Evolutionary conservation across 1,284 basidiomycete species (phyloP).

Genomic region (Papiliotrema terrestris): DNA sequence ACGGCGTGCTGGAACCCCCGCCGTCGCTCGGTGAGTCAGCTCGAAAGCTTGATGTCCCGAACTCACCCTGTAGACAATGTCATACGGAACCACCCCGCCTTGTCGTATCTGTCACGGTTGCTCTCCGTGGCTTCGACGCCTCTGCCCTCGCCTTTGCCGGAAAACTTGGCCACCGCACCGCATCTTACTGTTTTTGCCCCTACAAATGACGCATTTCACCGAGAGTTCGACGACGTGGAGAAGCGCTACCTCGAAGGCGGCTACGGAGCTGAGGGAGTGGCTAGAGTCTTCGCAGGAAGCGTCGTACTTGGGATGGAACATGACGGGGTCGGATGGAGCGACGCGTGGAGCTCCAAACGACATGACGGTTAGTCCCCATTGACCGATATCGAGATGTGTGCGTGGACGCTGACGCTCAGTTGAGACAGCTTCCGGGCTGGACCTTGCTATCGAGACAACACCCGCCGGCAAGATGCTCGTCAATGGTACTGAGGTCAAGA

Average conservation of each 20-base stretch:
- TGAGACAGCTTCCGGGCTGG: constrained; percentile 56
- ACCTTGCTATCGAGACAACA: constrained; percentile 59
- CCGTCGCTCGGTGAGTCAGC: constrained; percentile 62
- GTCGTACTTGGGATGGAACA: constrained; percentile 54
- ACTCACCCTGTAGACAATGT: constrained; percentile 54
- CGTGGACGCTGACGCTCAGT: constrained; percentile 6
- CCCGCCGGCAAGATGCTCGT: constrained; percentile 58
- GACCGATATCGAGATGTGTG: not conserved
- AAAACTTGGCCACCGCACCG: constrained; percentile 49
- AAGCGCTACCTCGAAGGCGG: constrained; percentile 79
- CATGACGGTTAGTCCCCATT: constrained; percentile 15
- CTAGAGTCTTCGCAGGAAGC: constrained; percentile 72
- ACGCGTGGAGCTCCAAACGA: constrained; percentile 27
- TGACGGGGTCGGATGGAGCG: constrained; percentile 38
- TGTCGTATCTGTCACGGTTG: constrained; percentile 62
- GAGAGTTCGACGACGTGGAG: constrained; percentile 61
- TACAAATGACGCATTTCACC: constrained; percentile 71
- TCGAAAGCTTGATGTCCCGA: not conserved
- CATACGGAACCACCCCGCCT: constrained; percentile 57
- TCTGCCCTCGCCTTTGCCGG: constrained; percentile 62
- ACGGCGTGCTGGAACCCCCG: constrained; percentile 72
- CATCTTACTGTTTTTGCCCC: constrained; percentile 89
- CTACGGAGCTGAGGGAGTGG: constrained; percentile 74
- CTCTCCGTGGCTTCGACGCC: constrained; percentile 57
- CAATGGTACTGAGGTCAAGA: constrained; percentile 60